Evolutionary conservation across 2,329 filamentous ascomycete species (phyloP), one percentile per base, ranked within the genome.

Genomic region (Domatiomyces globalis): DNA sequence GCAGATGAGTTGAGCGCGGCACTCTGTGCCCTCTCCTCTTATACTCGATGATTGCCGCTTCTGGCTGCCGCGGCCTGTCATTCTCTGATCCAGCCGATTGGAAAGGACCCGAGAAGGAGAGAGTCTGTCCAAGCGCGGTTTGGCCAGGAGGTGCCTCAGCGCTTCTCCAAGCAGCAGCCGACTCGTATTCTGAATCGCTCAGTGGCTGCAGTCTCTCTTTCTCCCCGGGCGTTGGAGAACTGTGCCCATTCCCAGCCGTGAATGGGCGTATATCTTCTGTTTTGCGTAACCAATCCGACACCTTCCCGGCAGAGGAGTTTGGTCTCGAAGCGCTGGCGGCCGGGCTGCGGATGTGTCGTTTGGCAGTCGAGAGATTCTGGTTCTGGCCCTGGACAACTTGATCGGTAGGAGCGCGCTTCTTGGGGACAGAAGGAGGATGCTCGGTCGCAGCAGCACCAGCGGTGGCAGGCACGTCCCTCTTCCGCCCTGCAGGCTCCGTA

Each of bases 1-100:
- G 63, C 46, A 68, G 56, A 42, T 67, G 63, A 19, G 67, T 68
- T 5, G 66, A 66, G 7, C 67, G 67, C 47, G 65, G 62, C 15
- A 66, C 53, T 15, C 65, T 57, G 49, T 58, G 60, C 47, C 66
- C 53, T 4, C 64, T 56, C 8, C 56, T 55, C 17, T 18, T 49
- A 45, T 48, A 43, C 33, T 45, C 49, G 29, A 19, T 42, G n/a
- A 44, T 27, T 25, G 12, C 33, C n/a, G 10, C 25, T 22, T 42
- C 39, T 43, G 45, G 22, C 6, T 19, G 27, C 17, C n/a, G 17
- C 27, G 22, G 45, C 7, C 45, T 47, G 4, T 47, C 45, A 27
- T 47, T 2, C 27, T 22, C n/a, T 33, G 22, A 29, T 17, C 17
- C 9, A 27, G 18, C 17, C 20, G 45, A 47, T 17, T 46, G n/a